These are phyloP conservation scores for Stentor roeselii DNA, from an alignment of 73 alveolate species.

Conservation along the genomic window DNA sequence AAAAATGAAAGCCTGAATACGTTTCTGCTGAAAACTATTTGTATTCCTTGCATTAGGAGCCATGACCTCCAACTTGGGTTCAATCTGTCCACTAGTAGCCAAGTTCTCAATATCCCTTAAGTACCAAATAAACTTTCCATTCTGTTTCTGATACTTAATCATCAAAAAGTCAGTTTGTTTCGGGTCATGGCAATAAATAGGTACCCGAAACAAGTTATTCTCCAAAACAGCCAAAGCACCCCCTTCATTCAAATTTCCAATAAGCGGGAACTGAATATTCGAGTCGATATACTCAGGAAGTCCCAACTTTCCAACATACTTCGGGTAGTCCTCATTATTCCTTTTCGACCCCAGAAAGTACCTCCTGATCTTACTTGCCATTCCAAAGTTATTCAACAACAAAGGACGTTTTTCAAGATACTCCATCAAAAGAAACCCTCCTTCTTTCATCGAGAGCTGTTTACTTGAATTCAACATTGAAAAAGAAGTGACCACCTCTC, in stretches of 20 bases:
- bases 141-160: slow-evolving; percentile 70
- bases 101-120: slow-evolving; percentile 88
- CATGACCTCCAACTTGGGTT: slow-evolving; percentile 93
- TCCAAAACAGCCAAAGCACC: slow-evolving; percentile 69
- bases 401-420: slow-evolving; percentile 50
- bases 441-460: slow-evolving; percentile 32
- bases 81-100: slow-evolving; percentile 91
- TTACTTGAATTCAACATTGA: neutral
- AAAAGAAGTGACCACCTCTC: neutral
- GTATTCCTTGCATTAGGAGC: slow-evolving; percentile 92
- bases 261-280: slow-evolving; percentile 35
- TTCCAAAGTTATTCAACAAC: slow-evolving; percentile 43
- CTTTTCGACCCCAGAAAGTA: slow-evolving; percentile 36
- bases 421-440: slow-evolving; percentile 44
- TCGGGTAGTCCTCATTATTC: slow-evolving; percentile 33
- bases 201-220: slow-evolving; percentile 94
- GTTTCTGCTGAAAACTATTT: slow-evolving; percentile 74
- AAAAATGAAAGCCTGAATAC: slow-evolving; percentile 87
- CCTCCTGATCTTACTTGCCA: slow-evolving; percentile 46
- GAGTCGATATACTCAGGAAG: slow-evolving; percentile 36
- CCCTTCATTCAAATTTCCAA: slow-evolving; percentile 46
- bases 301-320: slow-evolving; percentile 41
- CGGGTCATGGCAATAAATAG: slow-evolving; percentile 84
- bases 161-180: slow-evolving; percentile 80
- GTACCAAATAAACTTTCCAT: slow-evolving; percentile 72